phyloP scores from a whole-genome alignment of 2,329 filamentous ascomycete genomes.

The Colletotrichum plurivorum region DNA sequence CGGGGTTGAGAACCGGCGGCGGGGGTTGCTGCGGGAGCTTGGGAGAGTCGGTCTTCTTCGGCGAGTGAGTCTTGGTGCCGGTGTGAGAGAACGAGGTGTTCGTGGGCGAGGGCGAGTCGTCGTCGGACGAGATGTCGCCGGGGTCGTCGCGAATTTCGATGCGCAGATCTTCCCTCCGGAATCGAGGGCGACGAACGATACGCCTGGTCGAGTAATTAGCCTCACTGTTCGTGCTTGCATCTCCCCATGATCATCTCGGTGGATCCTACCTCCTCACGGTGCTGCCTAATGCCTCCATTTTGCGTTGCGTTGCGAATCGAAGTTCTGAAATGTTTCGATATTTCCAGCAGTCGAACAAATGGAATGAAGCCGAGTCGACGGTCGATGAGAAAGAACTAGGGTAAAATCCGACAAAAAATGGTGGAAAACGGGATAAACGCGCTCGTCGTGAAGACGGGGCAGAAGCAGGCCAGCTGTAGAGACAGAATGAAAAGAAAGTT shows the following conservation, averaged over 20 bases:
- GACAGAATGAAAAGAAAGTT: conserved; percentile 23
- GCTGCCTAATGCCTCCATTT: conserved; percentile 12
- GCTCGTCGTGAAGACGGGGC: conserved; percentile 24
- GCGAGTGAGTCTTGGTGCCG: conserved; percentile 12
- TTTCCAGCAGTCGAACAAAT: background rate
- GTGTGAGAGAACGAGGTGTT: conserved; percentile 16
- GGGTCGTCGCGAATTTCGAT: conserved; percentile 32
- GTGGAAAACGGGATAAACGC: background rate
- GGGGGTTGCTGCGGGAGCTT: conserved; percentile 3
- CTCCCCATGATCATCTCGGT: background rate
- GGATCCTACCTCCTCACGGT: conserved; percentile 31
- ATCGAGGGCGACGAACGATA: conserved; percentile 15
- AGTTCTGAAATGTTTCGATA: background rate
- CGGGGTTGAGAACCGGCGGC: conserved; percentile 27
- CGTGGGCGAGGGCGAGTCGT: conserved; percentile 32
- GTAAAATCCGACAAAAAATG: background rate
- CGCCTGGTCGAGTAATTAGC: background rate
- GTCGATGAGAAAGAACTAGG: background rate
- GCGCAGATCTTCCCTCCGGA: conserved; percentile 16
- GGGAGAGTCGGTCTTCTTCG: conserved; percentile 12
- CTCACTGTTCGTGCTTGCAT: background rate
- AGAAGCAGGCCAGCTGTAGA: conserved; percentile 35
- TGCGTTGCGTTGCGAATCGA: background rate
- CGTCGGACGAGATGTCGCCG: conserved; percentile 13
- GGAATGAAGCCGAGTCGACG: conserved; percentile 7